Base-by-base conservation (phyloP, 345 rosid genomes). In the Camelina sativa region DNA sequence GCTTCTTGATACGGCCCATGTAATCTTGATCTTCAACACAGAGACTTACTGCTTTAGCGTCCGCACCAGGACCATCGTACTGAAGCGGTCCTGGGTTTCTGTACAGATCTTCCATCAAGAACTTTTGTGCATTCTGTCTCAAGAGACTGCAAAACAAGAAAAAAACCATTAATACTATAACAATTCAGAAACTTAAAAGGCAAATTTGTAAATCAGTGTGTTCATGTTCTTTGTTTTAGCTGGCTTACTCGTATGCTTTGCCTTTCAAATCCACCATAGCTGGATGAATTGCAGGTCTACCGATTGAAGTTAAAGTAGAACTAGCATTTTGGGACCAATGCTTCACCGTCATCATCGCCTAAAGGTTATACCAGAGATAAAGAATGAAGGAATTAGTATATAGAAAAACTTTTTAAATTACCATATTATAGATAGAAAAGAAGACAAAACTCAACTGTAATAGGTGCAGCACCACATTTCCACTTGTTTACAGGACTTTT, bases 41-140 rank as follows among this genome's bases (percentile, higher is more conserved):
- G 8, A 92, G 85, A 51, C 85, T 84, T 40, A 95, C 76, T 48
- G 97, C 86, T 86, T 86, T 92, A 44, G 97, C 85, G 80, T 95
- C 99, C 40, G 93, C 88, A 74, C 99, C 99, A 11, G 97, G 98
- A 72, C 98, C 99, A 63, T 92, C 97, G 65, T 82, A 95, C 71
- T 95, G 99, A 73, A 95, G 88, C 4, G 98, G 98, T 68, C 97
- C 98, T 20, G 99, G 98, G 82, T 95, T 95, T 85, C 99, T 92
- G 85, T 95, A 95, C 35, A 89, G 66, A 58, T 92, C 99, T 37
- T 95, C 98, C 87, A 86, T 65, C 85, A 89, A 85, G 84, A 96
- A 96, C 59, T 77, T 91, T 11, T 79, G 51, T 38, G 97, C 88
- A 65, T 89, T 91, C 54, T 83, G 91, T 71, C 90, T 87, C 82